Conservation (phyloP, 148 eudicot species). For the Simmondsia chinensis region DNA sequence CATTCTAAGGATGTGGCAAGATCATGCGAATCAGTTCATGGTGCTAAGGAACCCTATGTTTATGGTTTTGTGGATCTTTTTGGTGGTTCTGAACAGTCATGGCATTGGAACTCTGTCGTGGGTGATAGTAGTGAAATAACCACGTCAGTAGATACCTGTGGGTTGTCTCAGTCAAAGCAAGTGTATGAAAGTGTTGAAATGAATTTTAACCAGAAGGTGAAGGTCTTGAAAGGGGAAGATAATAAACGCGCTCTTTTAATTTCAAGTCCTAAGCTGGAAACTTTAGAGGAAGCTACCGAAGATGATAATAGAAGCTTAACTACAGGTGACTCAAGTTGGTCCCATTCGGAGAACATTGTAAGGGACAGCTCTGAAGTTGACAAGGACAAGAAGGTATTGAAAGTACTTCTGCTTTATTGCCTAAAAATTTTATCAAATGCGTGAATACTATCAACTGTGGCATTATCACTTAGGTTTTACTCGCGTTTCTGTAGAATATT, state of each 20-base stretch:
- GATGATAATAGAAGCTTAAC: conserved; percentile 34
- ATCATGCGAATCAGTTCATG: conserved; percentile 22
- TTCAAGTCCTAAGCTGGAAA: conserved; percentile 29
- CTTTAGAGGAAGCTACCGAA: conserved; percentile 58
- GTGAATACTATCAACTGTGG: too few species aligned
- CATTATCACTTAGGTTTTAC: too few species aligned
- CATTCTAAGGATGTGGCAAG: conserved; percentile 26
- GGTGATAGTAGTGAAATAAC: conserved; percentile 33
- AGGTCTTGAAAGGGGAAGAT: conserved; percentile 29
- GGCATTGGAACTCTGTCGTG: conserved; percentile 59
- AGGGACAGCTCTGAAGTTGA: conserved; percentile 22
- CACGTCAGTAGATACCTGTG: conserved; percentile 27
- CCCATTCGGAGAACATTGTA: conserved; percentile 31
- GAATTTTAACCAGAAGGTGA: conserved; percentile 47
- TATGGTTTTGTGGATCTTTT: conserved; percentile 83
- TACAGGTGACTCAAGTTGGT: conserved; percentile 32
- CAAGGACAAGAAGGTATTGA: conserved; percentile 21
- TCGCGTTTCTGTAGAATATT: too few species aligned
- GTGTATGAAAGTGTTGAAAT: conserved; percentile 42
- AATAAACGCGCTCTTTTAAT: conserved; percentile 23
- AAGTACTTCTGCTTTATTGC: too few species aligned
- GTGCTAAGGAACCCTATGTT: conserved; percentile 49
- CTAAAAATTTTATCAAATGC: too few species aligned
- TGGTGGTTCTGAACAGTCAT: conserved; percentile 78
- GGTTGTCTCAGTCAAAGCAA: conserved; percentile 28